phyloP scores from a whole-genome alignment of 352 stramenopile species.

The Synura sp. region DNA sequence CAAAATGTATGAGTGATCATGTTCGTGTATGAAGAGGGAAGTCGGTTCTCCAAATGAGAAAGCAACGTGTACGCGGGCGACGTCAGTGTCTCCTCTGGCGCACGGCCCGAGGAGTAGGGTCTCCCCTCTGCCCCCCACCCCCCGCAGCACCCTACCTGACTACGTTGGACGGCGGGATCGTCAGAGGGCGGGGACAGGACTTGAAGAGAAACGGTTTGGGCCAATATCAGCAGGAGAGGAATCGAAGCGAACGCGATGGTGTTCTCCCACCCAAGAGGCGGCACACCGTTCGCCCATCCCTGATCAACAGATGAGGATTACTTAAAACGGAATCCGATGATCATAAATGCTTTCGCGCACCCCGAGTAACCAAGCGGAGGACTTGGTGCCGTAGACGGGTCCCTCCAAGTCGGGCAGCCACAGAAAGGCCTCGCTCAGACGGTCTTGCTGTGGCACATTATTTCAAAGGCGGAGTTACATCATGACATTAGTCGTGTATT shows the following conservation, averaged over 20 bases:
- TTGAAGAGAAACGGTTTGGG: conserved; percentile 69
- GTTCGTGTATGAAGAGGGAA: neutral
- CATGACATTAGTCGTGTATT: no score
- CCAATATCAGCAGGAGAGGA: conserved; percentile 68
- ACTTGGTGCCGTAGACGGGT: conserved; percentile 62
- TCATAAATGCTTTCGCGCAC: conserved; percentile 45
- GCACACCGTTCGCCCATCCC: conserved; percentile 58
- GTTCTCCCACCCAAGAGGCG: conserved; percentile 68
- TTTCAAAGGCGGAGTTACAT: neutral
- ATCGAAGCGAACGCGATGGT: conserved; percentile 67
- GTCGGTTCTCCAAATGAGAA: neutral
- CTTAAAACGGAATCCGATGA: neutral
- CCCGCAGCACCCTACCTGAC: conserved; percentile 46
- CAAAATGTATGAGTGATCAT: neutral
- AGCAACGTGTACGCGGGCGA: neutral
- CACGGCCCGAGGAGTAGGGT: neutral
- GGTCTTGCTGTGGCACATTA: conserved; percentile 35
- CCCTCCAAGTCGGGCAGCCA: conserved; percentile 74
- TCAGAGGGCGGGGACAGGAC: conserved; percentile 63
- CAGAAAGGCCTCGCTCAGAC: conserved; percentile 68
- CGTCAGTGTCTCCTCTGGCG: neutral
- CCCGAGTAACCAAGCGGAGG: conserved; percentile 55
- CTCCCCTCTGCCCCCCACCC: no score
- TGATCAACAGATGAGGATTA: conserved; percentile 9
- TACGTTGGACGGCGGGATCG: conserved; percentile 48